Percentiles rank a stretch among this genome's conserved stretches.
Conservation (phyloP, 331 rosid genomes). For the Cydonia oblonga region DNA sequence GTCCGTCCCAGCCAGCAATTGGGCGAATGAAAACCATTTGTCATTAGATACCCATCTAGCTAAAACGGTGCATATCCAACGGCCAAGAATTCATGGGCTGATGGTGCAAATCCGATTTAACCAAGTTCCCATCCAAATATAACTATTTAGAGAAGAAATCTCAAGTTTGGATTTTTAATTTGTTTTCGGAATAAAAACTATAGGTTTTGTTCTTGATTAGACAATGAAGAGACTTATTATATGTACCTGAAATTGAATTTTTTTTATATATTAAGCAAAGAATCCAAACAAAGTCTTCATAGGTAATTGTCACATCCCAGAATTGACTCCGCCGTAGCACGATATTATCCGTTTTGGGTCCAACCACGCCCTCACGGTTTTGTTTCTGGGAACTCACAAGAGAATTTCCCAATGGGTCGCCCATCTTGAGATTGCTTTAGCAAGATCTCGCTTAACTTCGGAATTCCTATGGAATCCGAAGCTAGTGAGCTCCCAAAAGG, state of each 20-base stretch:
- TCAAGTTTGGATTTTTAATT: not conserved
- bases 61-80: not conserved
- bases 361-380: no score
- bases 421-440: no score
- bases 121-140: not conserved
- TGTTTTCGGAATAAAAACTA: not conserved
- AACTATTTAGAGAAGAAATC: not conserved
- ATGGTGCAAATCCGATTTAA: not conserved
- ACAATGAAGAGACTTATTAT: not conserved
- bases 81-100: not conserved
- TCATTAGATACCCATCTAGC: not conserved
- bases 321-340: no score
- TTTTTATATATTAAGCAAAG: slow-evolving; percentile 3
- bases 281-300: not conserved
- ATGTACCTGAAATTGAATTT: not conserved
- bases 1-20: no score
- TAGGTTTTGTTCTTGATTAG: not conserved
- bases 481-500: no score
- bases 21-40: not conserved
- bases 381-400: no score
- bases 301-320: no score
- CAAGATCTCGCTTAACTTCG: no score
- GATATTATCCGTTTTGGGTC: no score
- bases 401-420: no score
- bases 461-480: no score